Evolutionary conservation across 441 rosid species (phyloP).

Genomic region (Populus hybrid): DNA sequence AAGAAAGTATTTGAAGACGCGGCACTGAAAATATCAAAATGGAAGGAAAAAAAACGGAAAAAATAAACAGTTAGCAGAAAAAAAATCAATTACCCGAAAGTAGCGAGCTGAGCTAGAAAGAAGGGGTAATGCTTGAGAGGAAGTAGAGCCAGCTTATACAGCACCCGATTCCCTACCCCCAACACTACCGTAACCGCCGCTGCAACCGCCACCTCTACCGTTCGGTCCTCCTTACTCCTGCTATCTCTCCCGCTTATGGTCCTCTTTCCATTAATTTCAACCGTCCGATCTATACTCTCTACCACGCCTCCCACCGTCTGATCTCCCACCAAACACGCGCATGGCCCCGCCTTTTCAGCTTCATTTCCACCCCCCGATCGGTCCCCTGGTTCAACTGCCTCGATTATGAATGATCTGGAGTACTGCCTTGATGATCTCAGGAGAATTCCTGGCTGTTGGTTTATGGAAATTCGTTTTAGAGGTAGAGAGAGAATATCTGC

Average conservation of each 20-base stretch:
- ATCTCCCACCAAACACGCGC: background rate
- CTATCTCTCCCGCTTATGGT: background rate
- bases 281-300: conserved; percentile 19
- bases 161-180: conserved; percentile 86
- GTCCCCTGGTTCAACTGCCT: conserved; percentile 32
- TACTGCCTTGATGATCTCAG: conserved; percentile 28
- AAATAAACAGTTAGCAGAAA: background rate
- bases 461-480: conserved; percentile 16
- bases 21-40: background rate
- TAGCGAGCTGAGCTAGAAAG: conserved; percentile 94
- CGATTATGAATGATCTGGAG: conserved; percentile 22
- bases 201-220: conserved; percentile 54
- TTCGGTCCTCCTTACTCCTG: conserved; percentile 24
- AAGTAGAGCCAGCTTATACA: conserved; percentile 77
- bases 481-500: conserved; percentile 24
- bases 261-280: conserved; percentile 24
- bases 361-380: conserved; percentile 36
- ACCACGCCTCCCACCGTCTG: background rate
- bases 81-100: conserved; percentile 60
- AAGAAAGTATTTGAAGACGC: background rate
- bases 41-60: conserved; percentile 1
- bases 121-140: conserved; percentile 89
- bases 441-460: conserved; percentile 26
- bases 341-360: background rate
- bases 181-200: conserved; percentile 63